A percentile compares a stretch with the other conserved stretches of the same genome.
Conservation (phyloP, 1,139 yeast species). For the Suhomyces anneliseae region DNA sequence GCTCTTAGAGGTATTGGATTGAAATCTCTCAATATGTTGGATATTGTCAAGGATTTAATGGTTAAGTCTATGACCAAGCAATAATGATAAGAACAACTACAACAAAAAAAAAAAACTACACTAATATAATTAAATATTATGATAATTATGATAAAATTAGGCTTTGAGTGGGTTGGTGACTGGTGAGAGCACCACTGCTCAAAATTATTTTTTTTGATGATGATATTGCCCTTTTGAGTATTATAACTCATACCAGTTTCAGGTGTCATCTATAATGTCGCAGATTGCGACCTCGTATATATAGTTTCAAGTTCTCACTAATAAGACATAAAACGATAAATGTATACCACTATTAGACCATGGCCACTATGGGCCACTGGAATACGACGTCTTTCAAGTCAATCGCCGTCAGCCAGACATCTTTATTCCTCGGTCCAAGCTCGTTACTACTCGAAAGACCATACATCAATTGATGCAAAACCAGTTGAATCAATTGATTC, state of each 20-base stretch:
- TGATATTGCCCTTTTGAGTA: too few relatives aligned
- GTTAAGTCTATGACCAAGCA: slow-evolving; percentile 30
- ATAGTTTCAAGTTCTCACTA: background rate
- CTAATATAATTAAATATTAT: too few relatives aligned
- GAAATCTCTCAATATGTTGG: slow-evolving; percentile 61
- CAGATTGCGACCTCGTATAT: background rate
- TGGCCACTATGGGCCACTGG: background rate
- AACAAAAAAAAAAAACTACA: background rate
- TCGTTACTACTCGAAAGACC: too few relatives aligned
- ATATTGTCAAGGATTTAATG: slow-evolving; percentile 57
- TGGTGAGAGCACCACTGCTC: background rate
- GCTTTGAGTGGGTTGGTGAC: too few relatives aligned
- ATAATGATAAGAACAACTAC: too few relatives aligned
- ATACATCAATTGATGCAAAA: too few relatives aligned
- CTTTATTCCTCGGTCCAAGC: background rate
- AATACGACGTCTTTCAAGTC: background rate
- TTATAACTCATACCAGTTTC: too few relatives aligned
- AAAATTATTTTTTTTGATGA: too few relatives aligned
- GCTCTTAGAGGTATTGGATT: slow-evolving; percentile 75
- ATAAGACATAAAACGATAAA: background rate
- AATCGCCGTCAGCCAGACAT: slow-evolving; percentile 5
- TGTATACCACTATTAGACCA: background rate
- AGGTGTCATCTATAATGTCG: background rate
- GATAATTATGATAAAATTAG: too few relatives aligned
- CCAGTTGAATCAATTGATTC: background rate